A percentile compares a stretch with the other conserved stretches of the same genome.
Conservation (phyloP, 768 basidiomycete species). For the Holtermannia corniformis region DNA sequence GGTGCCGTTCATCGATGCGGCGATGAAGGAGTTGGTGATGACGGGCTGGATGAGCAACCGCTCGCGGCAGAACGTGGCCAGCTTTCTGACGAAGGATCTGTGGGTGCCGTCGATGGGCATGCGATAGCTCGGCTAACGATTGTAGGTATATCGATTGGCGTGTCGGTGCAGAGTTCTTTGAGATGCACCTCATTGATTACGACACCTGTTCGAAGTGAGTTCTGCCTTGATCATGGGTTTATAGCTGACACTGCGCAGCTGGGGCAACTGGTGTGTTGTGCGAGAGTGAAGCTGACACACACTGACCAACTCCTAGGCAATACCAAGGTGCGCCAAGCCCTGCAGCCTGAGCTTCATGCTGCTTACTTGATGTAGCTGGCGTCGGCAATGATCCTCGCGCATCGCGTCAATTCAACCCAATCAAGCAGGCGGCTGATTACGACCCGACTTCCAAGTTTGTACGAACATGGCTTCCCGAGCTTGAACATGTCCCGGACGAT, state of each 20-base stretch:
- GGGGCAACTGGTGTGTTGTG: constrained; percentile 37
- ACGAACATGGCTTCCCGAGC: constrained; percentile 33
- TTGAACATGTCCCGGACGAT: constrained; percentile 26
- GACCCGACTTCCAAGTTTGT: constrained; percentile 32
- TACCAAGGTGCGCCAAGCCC: constrained; percentile 21
- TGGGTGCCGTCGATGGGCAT: constrained; percentile 12
- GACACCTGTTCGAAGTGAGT: constrained; percentile 57
- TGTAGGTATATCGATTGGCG: constrained; percentile 44
- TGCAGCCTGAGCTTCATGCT: background rate
- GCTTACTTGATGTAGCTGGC: constrained; percentile 16
- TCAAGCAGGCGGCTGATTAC: constrained; percentile 41
- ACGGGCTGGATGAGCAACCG: constrained; percentile 46
- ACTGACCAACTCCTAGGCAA: constrained; percentile 4
- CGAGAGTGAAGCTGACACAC: background rate
- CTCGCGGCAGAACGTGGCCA: constrained; percentile 46
- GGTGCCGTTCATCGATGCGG: constrained; percentile 45
- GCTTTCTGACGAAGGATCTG: constrained; percentile 44
- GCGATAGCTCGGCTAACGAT: background rate
- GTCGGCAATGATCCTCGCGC: constrained; percentile 41
- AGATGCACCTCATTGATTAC: constrained; percentile 43
- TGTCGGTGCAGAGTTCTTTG: constrained; percentile 47
- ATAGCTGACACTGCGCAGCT: constrained; percentile 16
- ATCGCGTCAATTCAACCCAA: constrained; percentile 40
- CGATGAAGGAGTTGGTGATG: constrained; percentile 41
- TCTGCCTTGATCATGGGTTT: background rate